Evolutionary conservation across 495 filamentous ascomycete genomes (phyloP), one percentile per base, ranked within the genome.

Genomic region (Immersiella caudata): DNA sequence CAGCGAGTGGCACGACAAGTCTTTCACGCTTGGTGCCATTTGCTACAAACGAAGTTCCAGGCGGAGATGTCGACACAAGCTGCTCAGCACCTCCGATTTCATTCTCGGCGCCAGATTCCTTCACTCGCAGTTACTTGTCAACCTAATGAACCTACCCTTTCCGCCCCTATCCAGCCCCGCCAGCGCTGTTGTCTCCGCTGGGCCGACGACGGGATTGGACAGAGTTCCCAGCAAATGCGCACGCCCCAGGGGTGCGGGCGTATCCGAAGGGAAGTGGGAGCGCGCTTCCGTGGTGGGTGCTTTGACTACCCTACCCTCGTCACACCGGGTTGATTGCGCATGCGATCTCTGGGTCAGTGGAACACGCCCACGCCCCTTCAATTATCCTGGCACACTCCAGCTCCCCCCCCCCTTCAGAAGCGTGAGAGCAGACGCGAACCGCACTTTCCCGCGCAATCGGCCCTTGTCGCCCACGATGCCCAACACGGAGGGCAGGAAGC

Each of bases 251-350:
- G 40, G 40, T 2, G 40, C 40, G 16, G 11, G 40, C 14, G 16
- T 46, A 46, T 12, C 9, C 40, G 40, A 46, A 52, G 65, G 63
- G 68, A 65, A 52, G 69, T 65, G 65, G 66, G 62, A 12, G 40
- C 59, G 68, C 2, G 60, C 22, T 55, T 54, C 52, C 56, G 21
- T 27, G 29, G 16, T 62, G 21, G 25, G 65, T 55, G 59, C 65
- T 67, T 50, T 65, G 65, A 55, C 40, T 63, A n/a, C 62, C 22
- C 60, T 55, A 46, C 21, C n/a, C 62, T 69, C 57, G 67, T 70
- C 71, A 71, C 70, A 73, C 68, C 68, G 62, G 63, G 59, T 54
- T 60, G 36, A 61, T 36, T 50, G 36, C 59, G 63, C 67, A 62
- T 55, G 66, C 65, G 59, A 68, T 70, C 49, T 67, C 46, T 64